These are phyloP conservation scores for Cryptosporidium ryanae DNA, from an alignment of 169 alveolate species.

Conservation along the genomic window DNA sequence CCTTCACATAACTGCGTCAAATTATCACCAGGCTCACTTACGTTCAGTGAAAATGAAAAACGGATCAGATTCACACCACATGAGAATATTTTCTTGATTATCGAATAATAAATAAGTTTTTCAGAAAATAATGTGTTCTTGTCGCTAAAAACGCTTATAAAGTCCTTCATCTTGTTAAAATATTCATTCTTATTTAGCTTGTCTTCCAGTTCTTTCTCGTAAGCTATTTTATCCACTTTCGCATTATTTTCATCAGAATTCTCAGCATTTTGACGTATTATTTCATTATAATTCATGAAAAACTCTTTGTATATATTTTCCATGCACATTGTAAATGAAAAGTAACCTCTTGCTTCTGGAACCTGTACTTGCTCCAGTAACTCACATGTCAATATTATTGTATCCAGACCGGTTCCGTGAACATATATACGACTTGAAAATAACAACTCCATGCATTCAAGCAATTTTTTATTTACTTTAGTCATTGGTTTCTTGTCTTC, in stretches of 20 bases:
- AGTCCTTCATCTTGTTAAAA: slow-evolving; percentile 26
- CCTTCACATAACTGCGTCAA: slow-evolving; percentile 77
- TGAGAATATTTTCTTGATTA: slow-evolving; percentile 60
- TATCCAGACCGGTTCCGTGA: slow-evolving; percentile 62
- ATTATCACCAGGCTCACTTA: neutral
- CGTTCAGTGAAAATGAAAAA: neutral
- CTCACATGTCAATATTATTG: slow-evolving; percentile 83
- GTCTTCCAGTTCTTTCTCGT: slow-evolving; percentile 1
- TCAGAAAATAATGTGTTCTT: slow-evolving; percentile 36
- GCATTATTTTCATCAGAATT: neutral
- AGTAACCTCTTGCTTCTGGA: slow-evolving; percentile 94
- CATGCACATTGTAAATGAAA: slow-evolving; percentile 93
- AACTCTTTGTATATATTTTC: slow-evolving; percentile 93
- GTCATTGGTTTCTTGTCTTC: slow-evolving; percentile 79
- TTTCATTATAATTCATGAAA: slow-evolving; percentile 76
- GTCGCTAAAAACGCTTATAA: slow-evolving; percentile 3
- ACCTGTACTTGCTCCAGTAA: slow-evolving; percentile 89
- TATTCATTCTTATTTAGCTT: slow-evolving; percentile 16
- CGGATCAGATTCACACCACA: slow-evolving; percentile 32
- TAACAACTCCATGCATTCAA: slow-evolving; percentile 72
- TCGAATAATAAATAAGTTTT: slow-evolving; percentile 33
- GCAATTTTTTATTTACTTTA: slow-evolving; percentile 64
- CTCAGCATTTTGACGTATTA: slow-evolving; percentile 69
- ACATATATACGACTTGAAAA: slow-evolving; percentile 74
- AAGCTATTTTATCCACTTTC: neutral